Base-by-base conservation (phyloP, 1,284 basidiomycete genomes). In the Heliocybe sulcata region DNA sequence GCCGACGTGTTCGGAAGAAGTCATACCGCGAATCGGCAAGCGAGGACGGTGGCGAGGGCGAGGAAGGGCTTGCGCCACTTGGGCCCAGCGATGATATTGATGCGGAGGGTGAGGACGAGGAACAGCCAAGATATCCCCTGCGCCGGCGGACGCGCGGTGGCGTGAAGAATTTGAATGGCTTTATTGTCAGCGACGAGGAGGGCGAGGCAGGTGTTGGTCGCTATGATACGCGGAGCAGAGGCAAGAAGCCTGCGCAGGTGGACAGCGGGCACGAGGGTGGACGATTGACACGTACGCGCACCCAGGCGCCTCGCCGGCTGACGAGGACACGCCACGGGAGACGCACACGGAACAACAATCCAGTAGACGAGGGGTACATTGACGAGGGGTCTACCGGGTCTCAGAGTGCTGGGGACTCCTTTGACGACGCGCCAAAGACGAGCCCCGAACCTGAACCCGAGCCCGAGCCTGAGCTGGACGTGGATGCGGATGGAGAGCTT, bases 321-420 rank as follows among this genome's bases (percentile, higher is more conserved):
- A 58, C 57, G 22, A 61, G 62, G 23, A 49, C 52, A 50, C 62
- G 52, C 10, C 20, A 11, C 10, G 56, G 51, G n/a, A 56, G 42
- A 53, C 59, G 53, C 14, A 58, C 52, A 3, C 64, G 66, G 27
- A 61, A 45, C 35, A 58, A 60, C 1, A 63, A 68, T 11, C 72
- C 77, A 45, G 75, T 79, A 48, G 82, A 81, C 31, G 82, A 82
- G 53, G 74, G 70, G 22, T 80, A 82, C 57, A 69, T 80, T 22
- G 77, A 80, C 45, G 67, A 75, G 3, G 74, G 76, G 1, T 77
- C 79, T 1, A 73, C 71, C 9, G 76, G 69, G 4, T 83, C 84
- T 11, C 77, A 71, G 2, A 79, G 81, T 57, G 81, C 76, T 1
- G 83, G 81, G 48, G 81, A 75, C 1, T 82, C 79, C 3, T 63